Evolutionary conservation across 2,329 filamentous ascomycete genomes (phyloP), one percentile per base, ranked within the genome.

Genomic region (Ophiostoma piceae): DNA sequence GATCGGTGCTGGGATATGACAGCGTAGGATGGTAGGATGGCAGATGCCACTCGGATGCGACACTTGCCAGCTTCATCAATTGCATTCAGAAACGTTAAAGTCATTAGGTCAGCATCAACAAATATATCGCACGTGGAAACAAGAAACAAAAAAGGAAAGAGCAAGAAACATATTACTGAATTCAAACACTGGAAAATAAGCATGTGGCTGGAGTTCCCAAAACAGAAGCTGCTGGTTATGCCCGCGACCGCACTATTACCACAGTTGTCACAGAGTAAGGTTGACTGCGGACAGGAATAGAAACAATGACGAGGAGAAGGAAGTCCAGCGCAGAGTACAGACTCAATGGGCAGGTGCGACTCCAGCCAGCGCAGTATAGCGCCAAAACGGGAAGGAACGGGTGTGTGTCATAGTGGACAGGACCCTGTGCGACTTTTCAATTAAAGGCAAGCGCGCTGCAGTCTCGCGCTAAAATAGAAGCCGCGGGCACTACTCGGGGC

Each of bases 291-390:
- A 66, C 51, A 66, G 67, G 62, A 70, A 70, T 70, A 68, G 69
- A 70, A 70, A 68, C 66, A 70, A 57, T 64, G 54, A 67, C 66
- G n/a, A n/a, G n/a, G n/a, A n/a, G n/a, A n/a, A n/a, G n/a, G n/a
- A n/a, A n/a, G n/a, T 29, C 26, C 26, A 29, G 26, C 26, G 26
- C 26, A 2, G 26, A n/a, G n/a, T n/a, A 6, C 62, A 39, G 16
- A 3, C 8, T 4, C 26, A 64, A 29, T 29, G 39, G 39, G 12
- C 39, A 41, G 39, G 3, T 14, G 3, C 2, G 11, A 41, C 11
- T 41, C 9, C 9, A 41, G 12, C 12, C 51, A 57, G 51, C 51
- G 51, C 57, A 35, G 29, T 62, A 35, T 62, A 62, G 57, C 29
- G 57, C 57, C 51, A 12, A 57, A 57, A 57, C n/a, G 51, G 51